Evolutionary conservation across 2,329 filamentous ascomycete genomes (phyloP).

Genomic region (Aspergillus oerlinghausenensis): DNA sequence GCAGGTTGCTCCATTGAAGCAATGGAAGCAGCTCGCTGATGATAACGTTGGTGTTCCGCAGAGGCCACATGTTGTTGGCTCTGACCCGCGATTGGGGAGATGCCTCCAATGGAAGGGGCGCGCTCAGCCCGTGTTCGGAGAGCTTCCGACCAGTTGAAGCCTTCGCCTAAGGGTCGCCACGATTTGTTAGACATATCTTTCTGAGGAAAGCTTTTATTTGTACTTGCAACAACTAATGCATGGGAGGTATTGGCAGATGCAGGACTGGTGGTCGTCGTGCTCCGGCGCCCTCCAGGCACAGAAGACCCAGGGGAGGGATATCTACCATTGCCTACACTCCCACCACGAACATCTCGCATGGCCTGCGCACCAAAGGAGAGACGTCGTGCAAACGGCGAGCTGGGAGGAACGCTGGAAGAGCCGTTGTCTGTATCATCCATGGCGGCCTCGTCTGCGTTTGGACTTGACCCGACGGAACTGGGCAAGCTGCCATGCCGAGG

Average conservation of each 20-base stretch:
- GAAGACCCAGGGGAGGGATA: constrained; percentile 42
- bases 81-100: constrained; percentile 25
- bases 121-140: constrained; percentile 88
- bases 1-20: constrained; percentile 55
- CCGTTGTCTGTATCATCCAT: constrained; percentile 66
- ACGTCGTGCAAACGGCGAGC: constrained; percentile 67
- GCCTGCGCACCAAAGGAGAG: constrained; percentile 87
- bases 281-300: constrained; percentile 21
- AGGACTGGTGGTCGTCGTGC: constrained; percentile 21
- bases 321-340: constrained; percentile 61
- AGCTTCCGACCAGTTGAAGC: constrained; percentile 96
- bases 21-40: constrained; percentile 39
- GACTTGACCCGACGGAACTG: constrained; percentile 49
- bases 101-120: constrained; percentile 47
- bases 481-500: constrained; percentile 65
- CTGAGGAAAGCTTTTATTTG: constrained; percentile 27
- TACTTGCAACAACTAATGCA: constrained; percentile 34
- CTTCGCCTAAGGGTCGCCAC: constrained; percentile 65
- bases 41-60: constrained; percentile 43
- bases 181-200: constrained; percentile 42
- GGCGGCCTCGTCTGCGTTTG: constrained; percentile 38
- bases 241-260: constrained; percentile 14
- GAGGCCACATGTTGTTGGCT: constrained; percentile 37
- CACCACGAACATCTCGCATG: constrained; percentile 63
- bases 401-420: constrained; percentile 55